phyloP scores from a whole-genome alignment of 352 stramenopile species.

The Thalassiosira hispida region DNA sequence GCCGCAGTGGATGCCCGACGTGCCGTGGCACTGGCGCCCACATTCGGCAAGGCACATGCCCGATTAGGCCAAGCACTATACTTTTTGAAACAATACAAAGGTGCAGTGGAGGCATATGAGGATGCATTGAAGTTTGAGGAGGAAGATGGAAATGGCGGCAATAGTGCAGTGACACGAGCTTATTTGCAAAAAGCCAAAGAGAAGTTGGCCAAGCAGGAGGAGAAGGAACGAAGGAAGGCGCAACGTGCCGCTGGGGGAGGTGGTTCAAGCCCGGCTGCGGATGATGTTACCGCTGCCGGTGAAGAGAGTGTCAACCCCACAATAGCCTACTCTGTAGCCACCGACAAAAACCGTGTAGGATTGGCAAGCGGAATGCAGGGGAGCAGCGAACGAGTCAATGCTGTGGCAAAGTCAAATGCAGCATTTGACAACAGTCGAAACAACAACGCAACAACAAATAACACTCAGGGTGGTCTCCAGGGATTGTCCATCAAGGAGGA shows the following conservation, averaged over 20 bases:
- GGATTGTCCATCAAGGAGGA: slow-evolving; percentile 32
- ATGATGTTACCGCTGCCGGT: slow-evolving; percentile 55
- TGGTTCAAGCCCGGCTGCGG: slow-evolving; percentile 13
- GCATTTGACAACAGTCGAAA: not conserved
- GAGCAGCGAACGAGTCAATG: slow-evolving; percentile 29
- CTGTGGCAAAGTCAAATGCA: slow-evolving; percentile 10
- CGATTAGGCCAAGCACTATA: slow-evolving; percentile 83
- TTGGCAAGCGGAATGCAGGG: slow-evolving; percentile 39
- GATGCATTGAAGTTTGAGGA: slow-evolving; percentile 80
- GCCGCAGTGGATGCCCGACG: slow-evolving; percentile 77
- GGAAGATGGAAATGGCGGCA: slow-evolving; percentile 40
- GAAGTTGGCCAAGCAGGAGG: slow-evolving; percentile 71
- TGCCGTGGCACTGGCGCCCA: slow-evolving; percentile 76
- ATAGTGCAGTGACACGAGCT: slow-evolving; percentile 70
- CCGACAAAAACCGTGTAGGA: slow-evolving; percentile 41
- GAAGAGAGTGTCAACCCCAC: slow-evolving; percentile 45
- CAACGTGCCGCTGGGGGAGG: not conserved
- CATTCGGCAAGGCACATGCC: slow-evolving; percentile 83
- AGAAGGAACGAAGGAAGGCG: slow-evolving; percentile 53
- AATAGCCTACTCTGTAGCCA: slow-evolving; percentile 48
- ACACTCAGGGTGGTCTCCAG: slow-evolving; percentile 11
- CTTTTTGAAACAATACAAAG: slow-evolving; percentile 82
- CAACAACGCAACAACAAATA: not conserved
- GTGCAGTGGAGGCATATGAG: slow-evolving; percentile 81
- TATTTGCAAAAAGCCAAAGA: slow-evolving; percentile 82